These are phyloP conservation scores for Claviceps sp. DNA, from an alignment of 2,329 filamentous ascomycete genomes.

Conservation along the genomic window DNA sequence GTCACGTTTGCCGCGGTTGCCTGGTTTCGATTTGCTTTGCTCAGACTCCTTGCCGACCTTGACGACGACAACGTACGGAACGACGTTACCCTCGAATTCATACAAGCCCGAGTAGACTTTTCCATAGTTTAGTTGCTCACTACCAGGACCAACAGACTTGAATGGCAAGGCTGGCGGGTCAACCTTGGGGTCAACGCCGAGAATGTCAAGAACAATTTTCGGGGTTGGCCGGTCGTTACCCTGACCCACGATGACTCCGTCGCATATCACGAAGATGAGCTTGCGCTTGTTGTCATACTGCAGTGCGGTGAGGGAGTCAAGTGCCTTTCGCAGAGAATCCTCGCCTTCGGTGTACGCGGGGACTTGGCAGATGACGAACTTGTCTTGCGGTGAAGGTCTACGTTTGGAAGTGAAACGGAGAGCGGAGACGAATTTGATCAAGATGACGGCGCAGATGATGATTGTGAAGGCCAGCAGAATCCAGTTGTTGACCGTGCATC, in stretches of 20 bases:
- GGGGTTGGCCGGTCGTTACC: conserved; percentile 95
- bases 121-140: conserved; percentile 91
- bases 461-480: conserved; percentile 80
- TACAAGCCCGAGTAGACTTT: conserved; percentile 98
- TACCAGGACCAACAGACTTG: conserved; percentile 79
- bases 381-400: conserved; percentile 81
- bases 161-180: conserved; percentile 90
- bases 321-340: conserved; percentile 80
- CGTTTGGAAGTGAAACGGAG: conserved; percentile 88
- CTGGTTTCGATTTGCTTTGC: conserved; percentile 78
- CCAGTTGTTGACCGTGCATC: conserved; percentile 82
- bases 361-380: conserved; percentile 97
- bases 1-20: conserved; percentile 96
- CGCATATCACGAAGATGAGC: conserved; percentile 89
- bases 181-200: conserved; percentile 92
- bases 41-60: conserved; percentile 97
- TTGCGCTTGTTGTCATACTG: conserved; percentile 98
- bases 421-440: conserved; percentile 81
- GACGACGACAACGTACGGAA: conserved; percentile 89
- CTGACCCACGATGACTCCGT: conserved; percentile 90
- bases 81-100: conserved; percentile 93
- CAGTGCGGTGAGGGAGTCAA: conserved; percentile 87
- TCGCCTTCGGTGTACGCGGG: conserved; percentile 97
- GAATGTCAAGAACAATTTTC: conserved; percentile 93
- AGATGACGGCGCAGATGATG: conserved; percentile 65